These are phyloP conservation scores for Discostella stelligera DNA, from an alignment of 352 stramenopile genomes.

Conservation along the genomic window DNA sequence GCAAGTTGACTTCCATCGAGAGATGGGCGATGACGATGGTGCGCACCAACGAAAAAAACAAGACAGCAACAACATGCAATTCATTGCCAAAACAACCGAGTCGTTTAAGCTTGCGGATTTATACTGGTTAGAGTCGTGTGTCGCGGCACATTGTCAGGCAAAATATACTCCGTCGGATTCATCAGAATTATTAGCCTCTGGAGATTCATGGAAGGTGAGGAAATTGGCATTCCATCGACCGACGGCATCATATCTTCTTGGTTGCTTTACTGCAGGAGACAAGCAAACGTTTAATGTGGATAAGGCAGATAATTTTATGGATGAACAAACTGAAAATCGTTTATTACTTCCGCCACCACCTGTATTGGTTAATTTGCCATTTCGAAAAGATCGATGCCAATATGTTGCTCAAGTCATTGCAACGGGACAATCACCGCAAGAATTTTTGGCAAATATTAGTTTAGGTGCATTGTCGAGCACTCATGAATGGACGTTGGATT, in stretches of 20 bases:
- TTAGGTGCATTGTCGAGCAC: background rate
- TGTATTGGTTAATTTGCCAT: slow-evolving; percentile 6
- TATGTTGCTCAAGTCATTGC: slow-evolving; percentile 30
- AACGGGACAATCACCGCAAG: slow-evolving; percentile 6
- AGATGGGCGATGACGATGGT: background rate
- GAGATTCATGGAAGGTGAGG: slow-evolving; percentile 11
- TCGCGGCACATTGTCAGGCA: slow-evolving; percentile 34
- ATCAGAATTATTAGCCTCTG: slow-evolving; percentile 37
- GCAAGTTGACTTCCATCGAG: background rate
- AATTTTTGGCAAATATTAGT: slow-evolving; percentile 24
- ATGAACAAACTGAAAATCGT: background rate
- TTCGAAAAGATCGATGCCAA: slow-evolving; percentile 15
- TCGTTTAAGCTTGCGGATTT: slow-evolving; percentile 70
- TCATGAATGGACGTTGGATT: slow-evolving; percentile 19
- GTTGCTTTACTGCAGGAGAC: background rate
- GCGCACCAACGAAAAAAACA: background rate
- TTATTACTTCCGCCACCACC: background rate
- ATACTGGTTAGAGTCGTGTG: slow-evolving; percentile 48
- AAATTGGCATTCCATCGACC: slow-evolving; percentile 42
- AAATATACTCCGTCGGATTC: slow-evolving; percentile 11
- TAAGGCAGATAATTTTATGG: background rate
- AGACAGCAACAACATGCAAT: background rate
- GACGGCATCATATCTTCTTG: slow-evolving; percentile 36
- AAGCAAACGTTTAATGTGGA: no score
- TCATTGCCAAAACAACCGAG: slow-evolving; percentile 61